Evolutionary conservation across 306 rosid genomes (phyloP).

Genomic region (Sophora flavescens): DNA sequence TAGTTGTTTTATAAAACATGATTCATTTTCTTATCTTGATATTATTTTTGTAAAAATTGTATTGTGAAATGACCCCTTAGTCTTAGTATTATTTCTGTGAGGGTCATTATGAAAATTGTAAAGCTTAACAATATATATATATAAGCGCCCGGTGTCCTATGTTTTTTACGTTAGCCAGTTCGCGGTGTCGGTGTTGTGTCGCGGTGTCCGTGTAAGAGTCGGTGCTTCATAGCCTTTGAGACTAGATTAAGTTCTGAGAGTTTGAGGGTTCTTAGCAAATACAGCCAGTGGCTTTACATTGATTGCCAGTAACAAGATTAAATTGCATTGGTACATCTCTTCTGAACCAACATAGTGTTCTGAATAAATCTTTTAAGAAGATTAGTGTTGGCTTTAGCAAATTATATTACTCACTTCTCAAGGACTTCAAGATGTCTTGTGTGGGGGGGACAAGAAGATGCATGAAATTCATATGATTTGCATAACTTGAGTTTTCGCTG

Average conservation of each 20-base stretch:
- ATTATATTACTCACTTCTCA: not conserved
- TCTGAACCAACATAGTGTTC: not conserved
- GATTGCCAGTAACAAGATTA: not conserved
- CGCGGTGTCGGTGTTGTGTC: no score
- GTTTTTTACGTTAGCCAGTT: no score
- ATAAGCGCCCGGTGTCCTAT: no score
- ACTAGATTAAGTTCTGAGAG: not conserved
- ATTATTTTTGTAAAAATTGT: no score
- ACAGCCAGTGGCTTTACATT: not conserved
- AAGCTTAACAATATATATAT: no score
- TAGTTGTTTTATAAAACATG: no score
- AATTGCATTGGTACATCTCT: conserved; percentile 4
- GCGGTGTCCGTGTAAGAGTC: no score
- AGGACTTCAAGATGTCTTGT: conserved; percentile 5
- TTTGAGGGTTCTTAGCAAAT: not conserved
- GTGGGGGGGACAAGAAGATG: not conserved
- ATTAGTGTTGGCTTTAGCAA: not conserved
- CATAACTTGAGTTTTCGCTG: not conserved
- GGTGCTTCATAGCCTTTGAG: no score
- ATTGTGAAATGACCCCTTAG: no score
- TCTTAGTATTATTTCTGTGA: no score
- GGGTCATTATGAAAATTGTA: no score
- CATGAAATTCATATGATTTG: conserved; percentile 26
- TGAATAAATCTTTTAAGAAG: not conserved
- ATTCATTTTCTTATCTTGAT: no score